Percentiles rank a stretch among this genome's conserved stretches.
Conservation (phyloP, 257 asterid species). For the Datura wrightii region DNA sequence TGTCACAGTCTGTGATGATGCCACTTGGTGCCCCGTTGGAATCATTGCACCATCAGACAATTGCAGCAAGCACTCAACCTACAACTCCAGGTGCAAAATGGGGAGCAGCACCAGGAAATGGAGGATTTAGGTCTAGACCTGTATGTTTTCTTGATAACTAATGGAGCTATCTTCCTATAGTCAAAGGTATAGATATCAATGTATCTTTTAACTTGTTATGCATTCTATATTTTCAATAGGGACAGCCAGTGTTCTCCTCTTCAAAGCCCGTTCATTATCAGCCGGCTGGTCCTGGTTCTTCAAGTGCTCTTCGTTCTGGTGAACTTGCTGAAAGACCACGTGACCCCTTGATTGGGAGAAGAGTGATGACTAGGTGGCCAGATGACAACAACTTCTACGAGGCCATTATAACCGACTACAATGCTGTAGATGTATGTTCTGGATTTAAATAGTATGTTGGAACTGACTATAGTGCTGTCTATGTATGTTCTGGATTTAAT, state of each 20-base stretch:
- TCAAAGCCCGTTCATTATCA: slow-evolving; percentile 64
- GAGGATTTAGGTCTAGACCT: slow-evolving; percentile 62
- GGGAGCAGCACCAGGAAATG: slow-evolving; percentile 70
- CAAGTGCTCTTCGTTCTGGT: slow-evolving; percentile 55
- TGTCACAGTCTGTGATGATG: slow-evolving; percentile 55
- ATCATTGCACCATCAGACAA: slow-evolving; percentile 53
- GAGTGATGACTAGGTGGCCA: slow-evolving; percentile 97
- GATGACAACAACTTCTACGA: slow-evolving; percentile 89
- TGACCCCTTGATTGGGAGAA: slow-evolving; percentile 78
- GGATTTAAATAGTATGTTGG: slow-evolving; percentile 30
- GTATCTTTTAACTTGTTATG: slow-evolving; percentile 32
- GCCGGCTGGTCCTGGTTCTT: slow-evolving; percentile 58
- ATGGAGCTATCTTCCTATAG: slow-evolving; percentile 16
- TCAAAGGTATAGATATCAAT: background rate
- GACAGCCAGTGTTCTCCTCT: slow-evolving; percentile 53
- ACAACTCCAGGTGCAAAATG: slow-evolving; percentile 56
- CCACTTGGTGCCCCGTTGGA: slow-evolving; percentile 57
- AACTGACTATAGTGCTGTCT: slow-evolving; percentile 67
- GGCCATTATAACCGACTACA: slow-evolving; percentile 80
- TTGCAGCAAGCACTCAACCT: slow-evolving; percentile 52
- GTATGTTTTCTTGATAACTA: slow-evolving; percentile 49
- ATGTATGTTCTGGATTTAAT: slow-evolving; percentile 57
- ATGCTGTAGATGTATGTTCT: slow-evolving; percentile 72
- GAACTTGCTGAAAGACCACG: slow-evolving; percentile 63
- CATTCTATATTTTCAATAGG: slow-evolving; percentile 47